phyloP scores from a whole-genome alignment of 495 filamentous ascomycete genomes.

The Aspergillus ellipticus region DNA sequence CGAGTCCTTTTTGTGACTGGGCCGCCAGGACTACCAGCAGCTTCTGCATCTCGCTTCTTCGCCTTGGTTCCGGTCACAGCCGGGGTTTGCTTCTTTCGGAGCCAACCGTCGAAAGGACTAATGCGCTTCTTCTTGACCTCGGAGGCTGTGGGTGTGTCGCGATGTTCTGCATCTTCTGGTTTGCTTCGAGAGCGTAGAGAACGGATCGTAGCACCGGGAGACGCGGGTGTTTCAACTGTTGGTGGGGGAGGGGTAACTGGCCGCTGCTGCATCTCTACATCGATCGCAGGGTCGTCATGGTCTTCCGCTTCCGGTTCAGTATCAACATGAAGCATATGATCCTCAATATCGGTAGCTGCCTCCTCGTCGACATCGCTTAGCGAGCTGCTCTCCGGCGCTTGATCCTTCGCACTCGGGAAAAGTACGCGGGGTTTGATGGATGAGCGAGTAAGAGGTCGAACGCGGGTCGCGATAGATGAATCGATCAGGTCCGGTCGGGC shows the following conservation, averaged over 20 bases:
- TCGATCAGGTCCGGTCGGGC: conserved; percentile 40
- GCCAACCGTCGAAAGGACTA: conserved; percentile 66
- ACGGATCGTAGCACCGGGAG: conserved; percentile 31
- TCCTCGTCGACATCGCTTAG: conserved; percentile 50
- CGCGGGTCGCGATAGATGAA: conserved; percentile 22
- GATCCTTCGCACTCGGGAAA: conserved; percentile 58
- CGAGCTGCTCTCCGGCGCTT: conserved; percentile 18
- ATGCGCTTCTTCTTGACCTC: conserved; percentile 39
- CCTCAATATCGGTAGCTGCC: conserved; percentile 55
- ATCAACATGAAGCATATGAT: conserved; percentile 36
- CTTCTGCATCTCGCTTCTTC: conserved; percentile 32
- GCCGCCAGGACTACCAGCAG: conserved; percentile 20
- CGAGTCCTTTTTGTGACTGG: conserved; percentile 31
- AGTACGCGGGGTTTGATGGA: conserved; percentile 81
- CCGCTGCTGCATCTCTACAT: conserved; percentile 24
- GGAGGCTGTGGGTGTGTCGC: conserved; percentile 21
- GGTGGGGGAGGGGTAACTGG: conserved; percentile 44
- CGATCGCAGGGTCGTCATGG: conserved; percentile 11
- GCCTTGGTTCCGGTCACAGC: conserved; percentile 19
- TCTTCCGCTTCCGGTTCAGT: conserved; percentile 42
- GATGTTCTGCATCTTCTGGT: conserved; percentile 17
- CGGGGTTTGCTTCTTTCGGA: conserved; percentile 51
- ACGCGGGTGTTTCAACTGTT: conserved; percentile 49
- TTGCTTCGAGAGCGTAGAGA: conserved; percentile 27
- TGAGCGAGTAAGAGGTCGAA: conserved; percentile 63